Conservation (phyloP, 371 early-diverging fungal genomes). For the Rhizopus arrhizus region DNA sequence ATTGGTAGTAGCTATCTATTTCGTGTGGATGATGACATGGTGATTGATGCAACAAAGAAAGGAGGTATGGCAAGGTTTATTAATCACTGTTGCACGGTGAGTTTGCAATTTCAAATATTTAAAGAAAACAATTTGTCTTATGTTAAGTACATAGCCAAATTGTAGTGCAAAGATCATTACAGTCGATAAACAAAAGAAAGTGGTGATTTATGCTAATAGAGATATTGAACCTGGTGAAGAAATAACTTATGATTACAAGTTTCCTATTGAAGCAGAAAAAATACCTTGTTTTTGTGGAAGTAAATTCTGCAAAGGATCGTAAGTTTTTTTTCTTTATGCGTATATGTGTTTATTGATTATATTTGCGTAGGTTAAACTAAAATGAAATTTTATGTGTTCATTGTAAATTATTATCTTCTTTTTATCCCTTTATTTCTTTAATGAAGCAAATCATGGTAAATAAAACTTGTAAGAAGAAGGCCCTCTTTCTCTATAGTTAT, state of each 20-base stretch:
- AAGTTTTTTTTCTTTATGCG: slow-evolving; percentile 10
- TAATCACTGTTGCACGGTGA: slow-evolving; percentile 93
- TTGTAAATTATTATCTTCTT: no score
- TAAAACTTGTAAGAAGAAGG: no score
- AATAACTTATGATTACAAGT: slow-evolving; percentile 97
- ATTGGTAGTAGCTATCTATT: slow-evolving; percentile 93
- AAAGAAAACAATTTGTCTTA: not conserved
- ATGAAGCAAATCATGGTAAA: no score
- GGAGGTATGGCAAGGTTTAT: slow-evolving; percentile 96
- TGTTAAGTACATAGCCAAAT: slow-evolving; percentile 73
- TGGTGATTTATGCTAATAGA: slow-evolving; percentile 83
- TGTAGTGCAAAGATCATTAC: slow-evolving; percentile 86
- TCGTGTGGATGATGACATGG: slow-evolving; percentile 87
- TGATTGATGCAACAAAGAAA: slow-evolving; percentile 93
- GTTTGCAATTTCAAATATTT: slow-evolving; percentile 14
- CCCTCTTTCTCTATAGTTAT: no score
- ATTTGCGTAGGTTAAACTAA: no score
- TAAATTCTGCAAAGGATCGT: slow-evolving; percentile 69
- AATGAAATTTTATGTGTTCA: no score
- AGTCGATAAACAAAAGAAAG: slow-evolving; percentile 78
- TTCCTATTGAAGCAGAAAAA: slow-evolving; percentile 84
- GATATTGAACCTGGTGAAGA: slow-evolving; percentile 89
- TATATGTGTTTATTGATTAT: not conserved
- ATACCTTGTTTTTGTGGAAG: slow-evolving; percentile 93
- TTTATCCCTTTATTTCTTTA: no score